Evolutionary conservation across 805 yeast species (phyloP), one percentile per base, ranked within the genome.

Genomic region (Pichia sporocuriosa): DNA sequence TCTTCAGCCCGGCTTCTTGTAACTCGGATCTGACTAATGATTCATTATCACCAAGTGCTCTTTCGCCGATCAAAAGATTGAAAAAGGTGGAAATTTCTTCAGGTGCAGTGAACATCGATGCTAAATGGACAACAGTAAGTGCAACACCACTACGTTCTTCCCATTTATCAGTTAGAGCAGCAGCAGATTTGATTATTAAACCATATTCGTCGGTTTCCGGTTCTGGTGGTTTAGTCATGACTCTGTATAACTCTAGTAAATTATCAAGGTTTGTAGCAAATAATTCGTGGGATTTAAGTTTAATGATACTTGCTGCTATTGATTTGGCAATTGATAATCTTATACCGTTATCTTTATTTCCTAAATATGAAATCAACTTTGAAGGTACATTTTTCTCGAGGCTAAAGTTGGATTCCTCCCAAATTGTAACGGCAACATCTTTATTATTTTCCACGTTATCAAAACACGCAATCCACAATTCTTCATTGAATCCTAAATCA

Each of bases 111-210:
- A 79, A 65, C 22, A 63, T 51, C 0, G 77, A 69, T 1, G 86
- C 72, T 26, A 82, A 61, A 32, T 73, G 68, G 46, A 75, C 74
- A 41, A 88, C 61, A 0, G 88, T 62, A 19, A 80, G 63, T 0
- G 96, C 95, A 44, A 81, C 68, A 23, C 96, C 94, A 48, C 89
- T 77, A 57, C 98, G 72, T 27, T 72, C 73, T 56, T 84, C 93
- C 95, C 96, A 89, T 3, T 76, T 69, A 54, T 88, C 97, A 48
- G 71, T 75, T 52, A 76, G 78, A 16, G 70, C 77, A 16, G 72
- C 62, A 0, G 81, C 70, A 1, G 80, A 58, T 50, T 82, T 79
- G 34, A 84, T 70, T 4, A 79, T 77, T 49, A 89, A 68, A 2
- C 97, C 97, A 58, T 73, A 89, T 49, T 76, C 81, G 59, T 90